Evolutionary conservation across 768 basidiomycete genomes (phyloP), one percentile per base, ranked within the genome.

Genomic region (Russula dissimulans): DNA sequence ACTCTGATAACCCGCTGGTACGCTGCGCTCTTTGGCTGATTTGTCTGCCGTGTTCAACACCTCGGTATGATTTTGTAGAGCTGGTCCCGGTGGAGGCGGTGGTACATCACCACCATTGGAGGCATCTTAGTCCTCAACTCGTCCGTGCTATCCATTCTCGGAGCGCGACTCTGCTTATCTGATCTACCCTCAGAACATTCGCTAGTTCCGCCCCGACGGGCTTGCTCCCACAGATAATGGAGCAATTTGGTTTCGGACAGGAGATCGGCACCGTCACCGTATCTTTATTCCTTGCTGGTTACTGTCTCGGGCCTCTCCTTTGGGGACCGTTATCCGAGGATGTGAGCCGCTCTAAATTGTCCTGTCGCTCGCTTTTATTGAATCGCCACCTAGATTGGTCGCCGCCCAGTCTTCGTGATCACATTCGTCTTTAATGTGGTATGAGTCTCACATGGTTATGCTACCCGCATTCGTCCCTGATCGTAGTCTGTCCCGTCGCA

Each of bases 211-310:
- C 81, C 0, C 81, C 84, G 1, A 74, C 81, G 31, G 77, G 79
- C 5, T 73, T 83, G 57, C 70, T 79, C 34, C 68, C 71, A 1
- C 67, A 75, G 17, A 67, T 87, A 41, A 74, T 73, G 62, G 57
- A 74, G 8, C 69, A 80, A 38, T 84, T 84, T 61, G 63, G 72
- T 10, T 75, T 86, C 67, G 77, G 78, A 5, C 18, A 71, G 34
- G 82, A 80, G 67, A 75, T 83, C 29, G 82, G 73, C 5, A 77
- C 75, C 9, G 74, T 86, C 49, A 79, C 78, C 0, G 76, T 86
- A 36, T 79, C 85, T 2, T 75, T 87, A 4, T 87, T 86, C 68
- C 78, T 87, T 14, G 76, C 76, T n/a, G 85, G 85, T n/a, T 86
- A 84, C 65, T 82, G 79, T 61, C 75, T 85, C 22, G 65, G 65